A percentile compares a stretch with the other conserved stretches of the same genome.
phyloP scores from a whole-genome alignment of 495 filamentous ascomycete genomes.

The Aspergillus indologenus region DNA sequence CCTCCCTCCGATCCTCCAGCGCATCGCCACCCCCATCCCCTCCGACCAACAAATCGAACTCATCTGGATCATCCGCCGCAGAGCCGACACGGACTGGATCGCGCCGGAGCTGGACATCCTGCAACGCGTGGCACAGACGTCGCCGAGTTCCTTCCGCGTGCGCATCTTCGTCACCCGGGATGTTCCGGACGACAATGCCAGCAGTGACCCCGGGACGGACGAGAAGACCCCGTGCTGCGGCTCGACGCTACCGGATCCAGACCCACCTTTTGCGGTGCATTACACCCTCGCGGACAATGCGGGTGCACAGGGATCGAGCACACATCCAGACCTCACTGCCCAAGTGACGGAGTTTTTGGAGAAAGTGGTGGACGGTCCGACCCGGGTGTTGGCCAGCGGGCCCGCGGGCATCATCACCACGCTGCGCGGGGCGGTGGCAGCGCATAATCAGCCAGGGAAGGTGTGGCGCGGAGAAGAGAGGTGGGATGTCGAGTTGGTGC shows the following conservation, averaged over 20 bases:
- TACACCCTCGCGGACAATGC: too few species aligned
- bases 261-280: too few species aligned
- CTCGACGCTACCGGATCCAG: not conserved
- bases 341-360: constrained; percentile 31
- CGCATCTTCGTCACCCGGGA: constrained; percentile 58
- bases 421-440: constrained; percentile 52
- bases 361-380: constrained; percentile 37
- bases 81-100: constrained; percentile 56
- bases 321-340: constrained; percentile 23
- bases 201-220: not conserved
- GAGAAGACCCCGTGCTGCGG: not conserved
- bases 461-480: constrained; percentile 55
- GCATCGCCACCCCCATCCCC: constrained; percentile 29
- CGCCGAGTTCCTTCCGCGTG: constrained; percentile 39
- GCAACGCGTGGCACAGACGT: constrained; percentile 28
- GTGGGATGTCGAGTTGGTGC: constrained; percentile 55
- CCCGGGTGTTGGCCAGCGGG: constrained; percentile 58
- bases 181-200: not conserved
- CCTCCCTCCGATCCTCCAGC: constrained; percentile 50
- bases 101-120: constrained; percentile 50
- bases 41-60: constrained; percentile 44
- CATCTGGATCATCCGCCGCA: constrained; percentile 58
- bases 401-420: constrained; percentile 58
- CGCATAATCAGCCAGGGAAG: constrained; percentile 43
- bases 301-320: constrained; percentile 19